phyloP scores from a whole-genome alignment of 805 yeast genomes.

The Pichia exigua region DNA sequence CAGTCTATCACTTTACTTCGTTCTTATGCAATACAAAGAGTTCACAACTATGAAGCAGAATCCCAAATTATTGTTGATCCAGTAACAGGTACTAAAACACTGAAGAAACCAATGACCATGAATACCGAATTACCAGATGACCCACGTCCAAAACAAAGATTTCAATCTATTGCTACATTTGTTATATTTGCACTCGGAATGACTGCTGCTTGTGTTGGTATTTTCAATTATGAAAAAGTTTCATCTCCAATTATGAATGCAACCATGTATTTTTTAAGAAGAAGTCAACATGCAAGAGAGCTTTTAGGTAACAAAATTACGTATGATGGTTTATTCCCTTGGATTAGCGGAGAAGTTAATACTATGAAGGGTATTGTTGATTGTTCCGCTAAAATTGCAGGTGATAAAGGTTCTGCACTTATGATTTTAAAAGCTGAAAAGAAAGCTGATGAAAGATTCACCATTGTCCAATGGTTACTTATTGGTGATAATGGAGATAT shows the following conservation, averaged over 20 bases:
- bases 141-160: slow-evolving; percentile 41
- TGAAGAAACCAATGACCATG: slow-evolving; percentile 46
- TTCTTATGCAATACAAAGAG: not conserved
- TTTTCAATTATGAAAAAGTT: slow-evolving; percentile 89
- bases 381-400: slow-evolving; percentile 62
- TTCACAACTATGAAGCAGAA: slow-evolving; percentile 17
- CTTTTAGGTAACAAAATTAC: slow-evolving; percentile 69
- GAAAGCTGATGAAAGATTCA: slow-evolving; percentile 47
- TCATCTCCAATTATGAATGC: slow-evolving; percentile 85
- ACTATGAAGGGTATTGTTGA: slow-evolving; percentile 78
- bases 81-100: slow-evolving; percentile 15
- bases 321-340: slow-evolving; percentile 70
- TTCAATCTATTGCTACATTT: slow-evolving; percentile 34
- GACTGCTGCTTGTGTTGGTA: slow-evolving; percentile 49
- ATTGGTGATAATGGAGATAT: slow-evolving; percentile 35
- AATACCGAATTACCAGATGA: slow-evolving; percentile 83
- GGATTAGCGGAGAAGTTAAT: slow-evolving; percentile 81
- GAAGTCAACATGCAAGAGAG: slow-evolving; percentile 58
- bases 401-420: slow-evolving; percentile 48
- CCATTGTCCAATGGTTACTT: slow-evolving; percentile 57
- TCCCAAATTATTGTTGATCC: slow-evolving; percentile 17
- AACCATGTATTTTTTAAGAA: slow-evolving; percentile 74
- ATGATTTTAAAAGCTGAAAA: slow-evolving; percentile 61
- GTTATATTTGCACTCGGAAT: slow-evolving; percentile 45
- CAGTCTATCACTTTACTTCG: not conserved